Percentiles rank a stretch among this genome's conserved stretches.
Conservation (phyloP, 2,329 filamentous ascomycete genomes). For the Sclerotinia spermophila region DNA sequence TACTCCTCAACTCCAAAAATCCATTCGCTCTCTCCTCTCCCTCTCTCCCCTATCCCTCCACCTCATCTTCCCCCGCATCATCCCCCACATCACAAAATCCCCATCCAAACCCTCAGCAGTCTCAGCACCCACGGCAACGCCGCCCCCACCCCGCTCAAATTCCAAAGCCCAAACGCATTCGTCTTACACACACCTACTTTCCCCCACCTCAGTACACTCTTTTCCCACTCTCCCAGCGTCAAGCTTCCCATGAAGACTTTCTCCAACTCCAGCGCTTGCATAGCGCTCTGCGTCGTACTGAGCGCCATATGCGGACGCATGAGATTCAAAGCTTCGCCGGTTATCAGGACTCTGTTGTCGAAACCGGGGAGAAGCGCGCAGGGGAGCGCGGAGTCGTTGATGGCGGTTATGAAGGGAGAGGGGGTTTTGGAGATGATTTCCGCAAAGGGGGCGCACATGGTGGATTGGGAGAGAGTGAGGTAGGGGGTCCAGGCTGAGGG, state of each 20-base stretch:
- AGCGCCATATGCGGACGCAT: slow-evolving; percentile 46
- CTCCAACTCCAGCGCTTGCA: slow-evolving; percentile 29
- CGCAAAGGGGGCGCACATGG: slow-evolving; percentile 22
- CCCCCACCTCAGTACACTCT: slow-evolving; percentile 21
- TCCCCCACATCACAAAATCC: neutral
- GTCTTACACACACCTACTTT: slow-evolving; percentile 5
- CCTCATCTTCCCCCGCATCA: too few species aligned
- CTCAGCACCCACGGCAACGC: slow-evolving; percentile 5
- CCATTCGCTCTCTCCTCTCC: too few species aligned
- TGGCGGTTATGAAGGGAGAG: slow-evolving; percentile 43
- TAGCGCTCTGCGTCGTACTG: slow-evolving; percentile 42
- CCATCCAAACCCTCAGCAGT: neutral
- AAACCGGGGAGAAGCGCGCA: slow-evolving; percentile 39
- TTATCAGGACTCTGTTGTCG: slow-evolving; percentile 41
- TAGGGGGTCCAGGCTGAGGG: slow-evolving; percentile 23
- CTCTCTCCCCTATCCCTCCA: neutral
- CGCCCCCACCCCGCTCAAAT: neutral
- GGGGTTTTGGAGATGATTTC: slow-evolving; percentile 41
- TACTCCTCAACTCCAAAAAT: neutral
- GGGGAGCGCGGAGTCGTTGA: slow-evolving; percentile 41
- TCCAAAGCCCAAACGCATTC: slow-evolving; percentile 13
- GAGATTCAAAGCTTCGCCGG: slow-evolving; percentile 43
- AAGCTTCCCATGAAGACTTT: slow-evolving; percentile 23
- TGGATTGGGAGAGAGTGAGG: slow-evolving; percentile 11
- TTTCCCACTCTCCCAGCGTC: slow-evolving; percentile 10